A percentile compares a stretch with the other conserved stretches of the same genome.
Conservation (phyloP, 192 early-diverging fungal species). For the Coemansia reversa region DNA sequence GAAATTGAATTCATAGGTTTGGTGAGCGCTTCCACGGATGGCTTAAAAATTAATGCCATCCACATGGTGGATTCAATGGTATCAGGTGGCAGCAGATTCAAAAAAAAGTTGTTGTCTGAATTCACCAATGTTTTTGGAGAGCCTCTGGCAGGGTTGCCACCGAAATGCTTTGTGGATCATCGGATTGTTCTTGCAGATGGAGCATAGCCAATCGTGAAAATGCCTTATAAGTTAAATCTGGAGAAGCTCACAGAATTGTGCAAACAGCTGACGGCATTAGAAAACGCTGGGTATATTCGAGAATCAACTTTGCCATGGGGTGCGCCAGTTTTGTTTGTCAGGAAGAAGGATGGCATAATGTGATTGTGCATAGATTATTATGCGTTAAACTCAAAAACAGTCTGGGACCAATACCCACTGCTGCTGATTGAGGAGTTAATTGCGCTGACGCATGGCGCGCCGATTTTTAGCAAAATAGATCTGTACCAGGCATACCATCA, state of each 20-base stretch:
- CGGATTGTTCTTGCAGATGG: background rate
- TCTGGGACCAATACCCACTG: slow-evolving; percentile 53
- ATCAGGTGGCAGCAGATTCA: background rate
- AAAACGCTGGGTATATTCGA: slow-evolving; percentile 29
- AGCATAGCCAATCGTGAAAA: background rate
- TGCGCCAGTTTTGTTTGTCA: slow-evolving; percentile 42
- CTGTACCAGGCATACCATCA: slow-evolving; percentile 49
- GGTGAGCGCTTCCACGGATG: background rate
- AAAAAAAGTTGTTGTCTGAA: too few species aligned
- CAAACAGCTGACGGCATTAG: slow-evolving; percentile 23
- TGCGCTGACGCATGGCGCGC: slow-evolving; percentile 20
- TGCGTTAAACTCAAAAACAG: slow-evolving; percentile 56
- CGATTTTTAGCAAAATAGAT: slow-evolving; percentile 52
- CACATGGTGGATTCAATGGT: background rate
- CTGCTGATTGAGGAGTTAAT: slow-evolving; percentile 55
- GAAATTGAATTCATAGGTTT: background rate
- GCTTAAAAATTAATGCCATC: background rate
- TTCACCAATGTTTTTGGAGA: too few species aligned
- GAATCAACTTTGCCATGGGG: slow-evolving; percentile 42
- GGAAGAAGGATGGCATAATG: slow-evolving; percentile 51
- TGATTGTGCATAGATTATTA: slow-evolving; percentile 54
- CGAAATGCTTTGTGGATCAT: background rate
- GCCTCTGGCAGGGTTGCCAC: too few species aligned
- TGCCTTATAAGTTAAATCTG: slow-evolving; percentile 23
- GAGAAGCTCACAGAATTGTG: slow-evolving; percentile 33